Conservation (phyloP, 257 asterid species). For the Scutellaria baicalensis region DNA sequence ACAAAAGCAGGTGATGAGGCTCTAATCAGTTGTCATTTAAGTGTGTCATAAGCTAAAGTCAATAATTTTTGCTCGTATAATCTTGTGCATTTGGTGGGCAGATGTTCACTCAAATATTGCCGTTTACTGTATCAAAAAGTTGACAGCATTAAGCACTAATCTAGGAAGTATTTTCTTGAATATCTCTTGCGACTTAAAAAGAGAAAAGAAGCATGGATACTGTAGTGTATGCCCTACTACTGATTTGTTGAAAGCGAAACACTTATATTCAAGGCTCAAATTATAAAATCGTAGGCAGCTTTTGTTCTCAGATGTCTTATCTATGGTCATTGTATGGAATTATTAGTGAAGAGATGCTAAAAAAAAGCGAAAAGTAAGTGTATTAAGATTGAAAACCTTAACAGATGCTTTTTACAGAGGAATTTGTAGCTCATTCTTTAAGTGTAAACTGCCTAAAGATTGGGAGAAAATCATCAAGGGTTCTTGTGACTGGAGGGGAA, state of each 20-base stretch:
- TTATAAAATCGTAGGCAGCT: not conserved
- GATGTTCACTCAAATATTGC: not conserved
- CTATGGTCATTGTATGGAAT: conserved; percentile 1
- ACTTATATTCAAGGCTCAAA: not conserved
- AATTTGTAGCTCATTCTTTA: conserved; percentile 95
- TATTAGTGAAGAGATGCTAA: not conserved
- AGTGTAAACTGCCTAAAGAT: conserved; percentile 95
- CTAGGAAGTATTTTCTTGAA: not conserved
- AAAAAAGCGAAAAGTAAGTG: not conserved
- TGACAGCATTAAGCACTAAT: not conserved
- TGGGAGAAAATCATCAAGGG: conserved; percentile 91
- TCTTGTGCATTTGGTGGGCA: not conserved
- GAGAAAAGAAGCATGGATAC: not conserved
- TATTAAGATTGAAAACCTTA: conserved; percentile 45
- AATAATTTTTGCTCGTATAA: not conserved
- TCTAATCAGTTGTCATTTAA: not conserved
- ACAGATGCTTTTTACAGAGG: conserved; percentile 56
- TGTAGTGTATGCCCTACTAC: not conserved
- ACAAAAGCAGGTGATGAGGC: not conserved
- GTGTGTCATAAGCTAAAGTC: not conserved
- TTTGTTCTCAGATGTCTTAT: not conserved
- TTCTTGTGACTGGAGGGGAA: conserved; percentile 98
- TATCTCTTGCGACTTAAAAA: not conserved
- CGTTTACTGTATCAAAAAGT: not conserved
- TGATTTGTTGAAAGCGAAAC: not conserved